phyloP scores from a whole-genome alignment of 306 rosid genomes.

The Malus orientalis region DNA sequence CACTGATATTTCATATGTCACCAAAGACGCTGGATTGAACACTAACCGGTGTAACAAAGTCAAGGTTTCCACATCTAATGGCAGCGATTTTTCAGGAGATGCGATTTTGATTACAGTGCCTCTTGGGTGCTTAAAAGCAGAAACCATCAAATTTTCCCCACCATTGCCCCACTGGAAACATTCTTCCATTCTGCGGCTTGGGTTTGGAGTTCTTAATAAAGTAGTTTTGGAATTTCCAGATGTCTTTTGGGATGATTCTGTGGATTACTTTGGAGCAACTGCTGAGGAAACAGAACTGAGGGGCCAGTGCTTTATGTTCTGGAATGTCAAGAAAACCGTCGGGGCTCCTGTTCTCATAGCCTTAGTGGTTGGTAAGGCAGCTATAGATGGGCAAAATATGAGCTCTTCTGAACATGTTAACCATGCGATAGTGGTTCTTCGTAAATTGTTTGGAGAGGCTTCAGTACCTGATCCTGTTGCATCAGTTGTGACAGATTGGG shows the following conservation, averaged over 20 bases:
- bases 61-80: slow-evolving; percentile 74
- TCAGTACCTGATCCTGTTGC: slow-evolving; percentile 89
- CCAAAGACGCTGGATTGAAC: slow-evolving; percentile 29
- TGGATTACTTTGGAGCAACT: slow-evolving; percentile 99
- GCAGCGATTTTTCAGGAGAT: slow-evolving; percentile 65
- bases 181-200: slow-evolving; percentile 83
- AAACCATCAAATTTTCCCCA: slow-evolving; percentile 77
- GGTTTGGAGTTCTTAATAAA: slow-evolving; percentile 95
- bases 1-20: slow-evolving; percentile 64
- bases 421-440: slow-evolving; percentile 86
- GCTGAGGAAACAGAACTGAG: slow-evolving; percentile 81
- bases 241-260: slow-evolving; percentile 97
- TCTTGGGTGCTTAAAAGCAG: slow-evolving; percentile 96
- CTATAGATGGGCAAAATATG: slow-evolving; percentile 69
- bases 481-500: slow-evolving; percentile 97
- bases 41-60: slow-evolving; percentile 39
- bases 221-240: slow-evolving; percentile 83
- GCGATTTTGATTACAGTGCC: slow-evolving; percentile 91
- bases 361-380: slow-evolving; percentile 95
- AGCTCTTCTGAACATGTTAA: slow-evolving; percentile 68
- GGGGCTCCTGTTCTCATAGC: slow-evolving; percentile 99
- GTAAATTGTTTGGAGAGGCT: slow-evolving; percentile 86
- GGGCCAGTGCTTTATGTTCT: slow-evolving; percentile 98
- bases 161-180: slow-evolving; percentile 87
- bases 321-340: slow-evolving; percentile 91